Conservation (phyloP, 495 filamentous ascomycete species). For the Amorphotheca resinae region DNA sequence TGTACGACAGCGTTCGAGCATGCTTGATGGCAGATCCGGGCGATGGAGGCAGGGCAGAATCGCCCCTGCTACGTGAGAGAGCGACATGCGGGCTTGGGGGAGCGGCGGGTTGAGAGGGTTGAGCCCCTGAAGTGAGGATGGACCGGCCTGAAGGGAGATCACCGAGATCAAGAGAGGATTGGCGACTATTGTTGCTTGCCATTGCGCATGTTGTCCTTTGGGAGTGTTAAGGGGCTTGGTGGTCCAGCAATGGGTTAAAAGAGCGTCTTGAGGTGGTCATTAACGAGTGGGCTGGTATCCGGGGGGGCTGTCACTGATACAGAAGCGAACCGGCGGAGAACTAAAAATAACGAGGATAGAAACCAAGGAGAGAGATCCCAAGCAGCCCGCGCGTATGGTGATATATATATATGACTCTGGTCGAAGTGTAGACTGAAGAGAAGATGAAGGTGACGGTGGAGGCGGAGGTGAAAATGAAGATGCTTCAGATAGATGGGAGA, state of each 20-base stretch:
- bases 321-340: too few species aligned
- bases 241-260: slow-evolving; percentile 7
- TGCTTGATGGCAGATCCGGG: slow-evolving; percentile 27
- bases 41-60: slow-evolving; percentile 19
- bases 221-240: slow-evolving; percentile 5
- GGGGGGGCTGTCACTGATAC: too few species aligned
- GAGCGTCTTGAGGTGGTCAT: slow-evolving; percentile 10
- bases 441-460: too few species aligned
- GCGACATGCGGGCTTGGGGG: slow-evolving; percentile 16
- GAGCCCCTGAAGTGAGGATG: slow-evolving; percentile 19
- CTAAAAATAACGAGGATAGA: too few species aligned
- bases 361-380: too few species aligned
- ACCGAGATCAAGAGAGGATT: slow-evolving; percentile 17
- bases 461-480: too few species aligned
- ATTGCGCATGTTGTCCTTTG: slow-evolving; percentile 18
- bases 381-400: too few species aligned
- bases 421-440: too few species aligned
- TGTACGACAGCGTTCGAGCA: slow-evolving; percentile 38
- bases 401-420: too few species aligned
- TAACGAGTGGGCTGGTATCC: too few species aligned
- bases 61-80: slow-evolving; percentile 14
- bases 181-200: slow-evolving; percentile 16
- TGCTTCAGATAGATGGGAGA: too few species aligned
- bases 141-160: slow-evolving; percentile 24
- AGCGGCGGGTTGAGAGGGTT: slow-evolving; percentile 12